A percentile compares a stretch with the other conserved stretches of the same genome.
phyloP scores from a whole-genome alignment of 176 grass and related monocot genomes.

The Saccharum officinarum region DNA sequence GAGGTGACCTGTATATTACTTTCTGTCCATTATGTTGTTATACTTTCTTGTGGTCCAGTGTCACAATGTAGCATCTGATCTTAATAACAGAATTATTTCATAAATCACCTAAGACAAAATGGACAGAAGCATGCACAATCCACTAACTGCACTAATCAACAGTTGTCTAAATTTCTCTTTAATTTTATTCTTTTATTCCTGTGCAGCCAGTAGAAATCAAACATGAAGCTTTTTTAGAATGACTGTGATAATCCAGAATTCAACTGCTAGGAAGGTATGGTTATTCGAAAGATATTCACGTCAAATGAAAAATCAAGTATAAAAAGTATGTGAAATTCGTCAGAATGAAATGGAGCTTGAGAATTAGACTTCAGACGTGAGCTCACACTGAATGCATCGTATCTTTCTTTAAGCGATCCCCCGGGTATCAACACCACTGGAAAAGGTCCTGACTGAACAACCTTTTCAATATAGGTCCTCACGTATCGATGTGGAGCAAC shows the following conservation, averaged over 20 bases:
- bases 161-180: slow-evolving; percentile 15
- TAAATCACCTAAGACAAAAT: background rate
- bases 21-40: background rate
- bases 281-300: slow-evolving; percentile 23
- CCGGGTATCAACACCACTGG: slow-evolving; percentile 69
- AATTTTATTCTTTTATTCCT: slow-evolving; percentile 10
- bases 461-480: slow-evolving; percentile 57
- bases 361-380: slow-evolving; percentile 24
- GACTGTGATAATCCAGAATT: background rate
- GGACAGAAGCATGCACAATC: slow-evolving; percentile 9
- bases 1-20: background rate
- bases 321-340: background rate
- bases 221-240: background rate
- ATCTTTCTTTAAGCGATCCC: slow-evolving; percentile 65
- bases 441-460: slow-evolving; percentile 37
- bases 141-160: background rate
- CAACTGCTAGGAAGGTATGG: background rate
- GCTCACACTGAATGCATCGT: slow-evolving; percentile 82
- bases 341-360: slow-evolving; percentile 1
- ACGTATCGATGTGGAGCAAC: slow-evolving; percentile 81
- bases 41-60: background rate
- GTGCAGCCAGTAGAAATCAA: background rate
- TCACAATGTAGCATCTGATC: background rate
- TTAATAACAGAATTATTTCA: slow-evolving; percentile 9
- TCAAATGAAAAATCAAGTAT: slow-evolving; percentile 26